Evolutionary conservation across 768 basidiomycete species (phyloP).

Genomic region (Ramaria sp.): DNA sequence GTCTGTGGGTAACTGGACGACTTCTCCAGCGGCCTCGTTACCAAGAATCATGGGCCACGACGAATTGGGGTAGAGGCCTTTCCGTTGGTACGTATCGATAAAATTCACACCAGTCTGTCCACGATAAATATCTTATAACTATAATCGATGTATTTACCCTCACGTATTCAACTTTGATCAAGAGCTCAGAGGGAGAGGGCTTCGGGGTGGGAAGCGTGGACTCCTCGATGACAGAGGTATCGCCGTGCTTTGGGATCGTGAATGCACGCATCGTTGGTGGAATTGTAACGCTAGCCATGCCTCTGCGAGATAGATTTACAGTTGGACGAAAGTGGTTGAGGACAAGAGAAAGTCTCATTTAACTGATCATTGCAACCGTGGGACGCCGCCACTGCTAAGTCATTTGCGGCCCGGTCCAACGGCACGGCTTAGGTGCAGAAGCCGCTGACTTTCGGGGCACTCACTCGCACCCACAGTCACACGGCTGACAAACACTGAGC

Average conservation of each 20-base stretch:
- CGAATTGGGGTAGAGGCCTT: slow-evolving; percentile 52
- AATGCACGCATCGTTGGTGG: slow-evolving; percentile 61
- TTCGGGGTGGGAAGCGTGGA: slow-evolving; percentile 56
- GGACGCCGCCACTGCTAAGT: too few relatives aligned
- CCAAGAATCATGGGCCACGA: slow-evolving; percentile 61
- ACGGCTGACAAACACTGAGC: too few relatives aligned
- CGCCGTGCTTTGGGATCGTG: slow-evolving; percentile 63
- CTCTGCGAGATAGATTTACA: not conserved
- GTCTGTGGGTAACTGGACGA: slow-evolving; percentile 68
- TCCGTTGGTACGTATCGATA: slow-evolving; percentile 65
- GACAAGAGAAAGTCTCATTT: too few relatives aligned
- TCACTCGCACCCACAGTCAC: too few relatives aligned
- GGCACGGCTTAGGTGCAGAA: too few relatives aligned
- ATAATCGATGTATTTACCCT: not conserved
- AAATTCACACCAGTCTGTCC: slow-evolving; percentile 71
- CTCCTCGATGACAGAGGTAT: slow-evolving; percentile 66
- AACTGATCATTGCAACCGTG: too few relatives aligned
- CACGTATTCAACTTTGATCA: slow-evolving; percentile 30
- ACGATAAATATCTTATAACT: slow-evolving; percentile 42
- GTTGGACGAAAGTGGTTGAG: too few relatives aligned
- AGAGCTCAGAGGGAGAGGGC: slow-evolving; percentile 48
- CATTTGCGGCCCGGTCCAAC: too few relatives aligned
- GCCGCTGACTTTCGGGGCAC: too few relatives aligned
- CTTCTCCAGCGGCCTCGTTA: slow-evolving; percentile 66
- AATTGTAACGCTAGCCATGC: slow-evolving; percentile 11